Base-by-base conservation (phyloP, 768 basidiomycete species). In the Kockovaella imperatae region DNA sequence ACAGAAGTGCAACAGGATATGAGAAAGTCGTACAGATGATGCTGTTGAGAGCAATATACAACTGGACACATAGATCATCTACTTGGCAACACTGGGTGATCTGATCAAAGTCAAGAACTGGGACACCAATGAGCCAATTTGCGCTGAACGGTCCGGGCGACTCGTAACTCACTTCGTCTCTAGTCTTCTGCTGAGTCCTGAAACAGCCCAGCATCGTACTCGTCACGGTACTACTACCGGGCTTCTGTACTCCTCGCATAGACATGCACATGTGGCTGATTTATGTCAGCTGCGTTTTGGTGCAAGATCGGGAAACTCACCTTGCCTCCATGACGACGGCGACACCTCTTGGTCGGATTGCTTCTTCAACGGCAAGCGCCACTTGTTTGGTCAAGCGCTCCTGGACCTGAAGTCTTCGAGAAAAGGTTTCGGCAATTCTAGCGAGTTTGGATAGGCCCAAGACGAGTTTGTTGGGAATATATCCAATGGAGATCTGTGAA, bases 241-340 rank as follows among this genome's bases (percentile, higher is more conserved):
- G 93, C 73, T 99, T 99, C 74, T 99, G 95, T 7, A 99, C 95
- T 45, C 95, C 95, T 54, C 95, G 84, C 93, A 97, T 97, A 3
- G 93, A 90, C 95, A 99, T 99, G 68, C 93, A 97, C 72, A 96
- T 79, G 73, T 97, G 93, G 20, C 88, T 91, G 57, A 32, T 17
- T 24, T 25, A n/a, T 24, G 2, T 31, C n/a, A 25, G 8, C 23
- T 28, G 24, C 18, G 26, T 21, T 17, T 14, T 18, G n/a, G 25
- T 35, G 43, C 13, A 35, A 41, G 28, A 3, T 17, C 13, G 49
- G 42, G 34, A n/a, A 39, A 77, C 87, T 68, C 69, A 89, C 87
- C 86, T 87, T 53, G 91, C 91, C 73, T 99, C 93, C 86, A 99
- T 97, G 41, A 99, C 95, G 55, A 99, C 95, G 6, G 95, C 95